These are phyloP conservation scores for Neocatenulostroma microsporum DNA, from an alignment of 2,329 filamentous ascomycete species.

Conservation along the genomic window DNA sequence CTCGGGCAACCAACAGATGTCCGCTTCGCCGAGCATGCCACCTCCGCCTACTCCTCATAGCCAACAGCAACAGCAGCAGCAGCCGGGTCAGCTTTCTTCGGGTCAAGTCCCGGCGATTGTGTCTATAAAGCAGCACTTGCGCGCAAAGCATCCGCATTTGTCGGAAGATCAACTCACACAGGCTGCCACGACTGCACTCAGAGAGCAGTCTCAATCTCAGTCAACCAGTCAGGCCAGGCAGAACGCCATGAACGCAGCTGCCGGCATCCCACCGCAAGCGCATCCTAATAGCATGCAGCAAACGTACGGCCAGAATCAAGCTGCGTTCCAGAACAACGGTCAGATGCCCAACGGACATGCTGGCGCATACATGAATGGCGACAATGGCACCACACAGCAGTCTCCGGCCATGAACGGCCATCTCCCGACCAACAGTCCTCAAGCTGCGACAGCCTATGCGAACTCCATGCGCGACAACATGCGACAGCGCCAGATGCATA, in stretches of 20 bases:
- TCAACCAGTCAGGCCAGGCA: constrained; percentile 27
- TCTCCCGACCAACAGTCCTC: constrained; percentile 5
- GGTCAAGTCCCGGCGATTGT: constrained; percentile 50
- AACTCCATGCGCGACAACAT: constrained; percentile 25
- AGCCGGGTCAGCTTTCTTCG: constrained; percentile 45
- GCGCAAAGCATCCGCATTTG: constrained; percentile 44
- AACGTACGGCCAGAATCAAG: constrained; percentile 20
- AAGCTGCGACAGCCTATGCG: constrained; percentile 22
- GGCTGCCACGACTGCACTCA: constrained; percentile 45
- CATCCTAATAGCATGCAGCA: constrained; percentile 13
- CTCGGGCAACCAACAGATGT: constrained; percentile 20
- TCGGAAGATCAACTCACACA: constrained; percentile 48
- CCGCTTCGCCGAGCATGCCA: constrained; percentile 30
- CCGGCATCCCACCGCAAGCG: constrained; percentile 22
- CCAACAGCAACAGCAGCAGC: constrained; percentile 17
- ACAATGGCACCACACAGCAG: constrained; percentile 10
- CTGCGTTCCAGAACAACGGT: constrained; percentile 19
- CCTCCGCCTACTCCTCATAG: constrained; percentile 28
- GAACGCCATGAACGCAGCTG: constrained; percentile 33
- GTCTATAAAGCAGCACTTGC: constrained; percentile 46
- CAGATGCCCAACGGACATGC: constrained; percentile 12
- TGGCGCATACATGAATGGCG: constrained; percentile 12
- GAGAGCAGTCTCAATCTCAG: constrained; percentile 28
- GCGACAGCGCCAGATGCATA: constrained; percentile 21
- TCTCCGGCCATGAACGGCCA: constrained; percentile 8